These are phyloP conservation scores for Phaffia australis DNA, from an alignment of 768 basidiomycete genomes.

Conservation along the genomic window DNA sequence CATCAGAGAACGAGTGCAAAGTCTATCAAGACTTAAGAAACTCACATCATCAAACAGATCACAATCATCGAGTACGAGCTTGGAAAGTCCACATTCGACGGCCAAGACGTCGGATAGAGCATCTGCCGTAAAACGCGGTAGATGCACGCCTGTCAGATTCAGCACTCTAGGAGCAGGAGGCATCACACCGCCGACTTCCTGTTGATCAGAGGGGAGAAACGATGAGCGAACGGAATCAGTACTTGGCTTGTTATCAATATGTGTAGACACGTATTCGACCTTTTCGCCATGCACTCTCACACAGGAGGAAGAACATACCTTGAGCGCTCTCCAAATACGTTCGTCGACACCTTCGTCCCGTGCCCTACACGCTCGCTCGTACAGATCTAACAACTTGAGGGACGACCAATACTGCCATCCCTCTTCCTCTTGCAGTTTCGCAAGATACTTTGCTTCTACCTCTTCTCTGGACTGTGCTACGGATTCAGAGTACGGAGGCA, in stretches of 20 bases:
- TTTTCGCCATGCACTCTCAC: background rate
- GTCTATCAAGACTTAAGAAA: constrained; percentile 78
- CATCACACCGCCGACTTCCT: constrained; percentile 15
- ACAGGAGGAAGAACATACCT: constrained; percentile 29
- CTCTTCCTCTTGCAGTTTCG: constrained; percentile 62
- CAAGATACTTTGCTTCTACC: constrained; percentile 39
- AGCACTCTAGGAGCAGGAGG: constrained; percentile 57
- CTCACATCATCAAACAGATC: constrained; percentile 71
- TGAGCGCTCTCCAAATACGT: constrained; percentile 29
- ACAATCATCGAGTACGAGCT: constrained; percentile 74
- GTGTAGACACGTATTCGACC: background rate
- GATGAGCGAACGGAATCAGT: constrained; percentile 4
- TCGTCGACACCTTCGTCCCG: constrained; percentile 37
- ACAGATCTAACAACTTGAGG: constrained; percentile 73
- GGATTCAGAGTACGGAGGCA: constrained; percentile 64
- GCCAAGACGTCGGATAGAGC: constrained; percentile 82
- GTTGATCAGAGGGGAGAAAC: constrained; percentile 11
- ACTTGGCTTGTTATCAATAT: background rate
- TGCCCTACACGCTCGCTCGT: constrained; percentile 43
- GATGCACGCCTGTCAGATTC: constrained; percentile 67
- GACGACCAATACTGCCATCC: constrained; percentile 69
- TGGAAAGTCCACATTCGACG: constrained; percentile 85
- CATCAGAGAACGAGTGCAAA: constrained; percentile 30
- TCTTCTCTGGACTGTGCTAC: constrained; percentile 5
- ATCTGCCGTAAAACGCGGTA: constrained; percentile 58